Percentiles rank a stretch among this genome's conserved stretches.
phyloP scores from a whole-genome alignment of 2,329 filamentous ascomycete species.

The Penicillium italicum region DNA sequence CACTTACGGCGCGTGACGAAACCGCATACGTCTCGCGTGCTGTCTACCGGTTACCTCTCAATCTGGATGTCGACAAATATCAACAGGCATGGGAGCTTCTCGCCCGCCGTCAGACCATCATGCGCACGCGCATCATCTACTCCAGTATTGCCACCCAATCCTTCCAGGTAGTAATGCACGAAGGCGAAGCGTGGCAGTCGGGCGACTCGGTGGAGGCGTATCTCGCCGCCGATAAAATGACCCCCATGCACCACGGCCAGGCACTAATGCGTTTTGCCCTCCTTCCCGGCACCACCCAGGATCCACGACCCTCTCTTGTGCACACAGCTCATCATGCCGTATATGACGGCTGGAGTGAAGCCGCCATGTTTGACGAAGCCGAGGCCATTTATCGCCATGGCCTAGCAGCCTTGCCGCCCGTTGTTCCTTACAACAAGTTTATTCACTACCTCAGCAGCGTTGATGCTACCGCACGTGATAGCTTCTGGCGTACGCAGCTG shows the following conservation, averaged over 20 bases:
- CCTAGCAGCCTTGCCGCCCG: not conserved
- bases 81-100: not conserved
- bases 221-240: not conserved
- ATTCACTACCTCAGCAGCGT: not conserved
- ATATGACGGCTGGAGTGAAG: conserved; percentile 5
- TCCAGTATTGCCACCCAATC: not conserved
- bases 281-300: not conserved
- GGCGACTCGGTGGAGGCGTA: not conserved
- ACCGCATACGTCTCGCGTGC: not conserved
- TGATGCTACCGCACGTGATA: not conserved
- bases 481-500: not conserved
- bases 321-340: conserved; percentile 4
- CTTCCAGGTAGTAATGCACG: not conserved
- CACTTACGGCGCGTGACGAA: not conserved
- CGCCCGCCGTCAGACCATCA: not conserved
- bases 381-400: not conserved
- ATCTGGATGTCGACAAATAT: not conserved
- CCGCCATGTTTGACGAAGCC: not conserved
- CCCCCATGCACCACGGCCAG: not conserved
- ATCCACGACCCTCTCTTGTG: not conserved
- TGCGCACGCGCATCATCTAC: conserved; percentile 6
- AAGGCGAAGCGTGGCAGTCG: not conserved
- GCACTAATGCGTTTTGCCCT: not conserved
- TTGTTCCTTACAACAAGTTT: not conserved
- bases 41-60: not conserved